Evolutionary conservation across 2,329 filamentous ascomycete genomes (phyloP).

Genomic region (Aspergillus pseudonomiae): DNA sequence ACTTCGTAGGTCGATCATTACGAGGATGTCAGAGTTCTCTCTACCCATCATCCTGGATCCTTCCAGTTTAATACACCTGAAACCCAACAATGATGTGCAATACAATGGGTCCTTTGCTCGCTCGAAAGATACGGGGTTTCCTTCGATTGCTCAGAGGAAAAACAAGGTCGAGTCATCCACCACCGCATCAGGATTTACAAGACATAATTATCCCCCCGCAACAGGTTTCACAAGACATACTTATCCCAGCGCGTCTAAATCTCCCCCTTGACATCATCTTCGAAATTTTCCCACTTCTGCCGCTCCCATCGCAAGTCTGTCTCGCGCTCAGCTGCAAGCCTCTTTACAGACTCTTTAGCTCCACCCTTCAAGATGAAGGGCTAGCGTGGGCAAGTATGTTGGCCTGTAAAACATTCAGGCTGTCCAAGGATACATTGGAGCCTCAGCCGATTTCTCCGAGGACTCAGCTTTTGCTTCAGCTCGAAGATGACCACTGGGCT

Average conservation of each 20-base stretch:
- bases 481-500: conserved; percentile 1
- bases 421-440: background rate
- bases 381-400: conserved; percentile 5
- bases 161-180: background rate
- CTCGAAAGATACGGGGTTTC: background rate
- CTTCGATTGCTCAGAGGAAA: background rate
- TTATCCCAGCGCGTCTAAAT: background rate
- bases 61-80: background rate
- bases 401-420: background rate
- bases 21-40: background rate
- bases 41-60: background rate
- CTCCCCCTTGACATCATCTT: conserved; percentile 5
- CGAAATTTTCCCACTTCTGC: conserved; percentile 3
- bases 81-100: background rate
- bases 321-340: conserved; percentile 11
- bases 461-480: background rate
- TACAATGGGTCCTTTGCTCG: background rate
- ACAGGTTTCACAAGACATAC: no score
- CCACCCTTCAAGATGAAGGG: background rate
- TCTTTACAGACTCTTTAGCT: conserved; percentile 1
- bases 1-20: background rate
- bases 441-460: background rate
- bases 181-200: background rate
- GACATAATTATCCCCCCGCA: background rate
- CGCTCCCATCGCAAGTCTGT: conserved; percentile 3